A percentile compares a stretch with the other conserved stretches of the same genome.
Conservation (phyloP, 106 monocot genomes). For the Dioscorea dumetorum region DNA sequence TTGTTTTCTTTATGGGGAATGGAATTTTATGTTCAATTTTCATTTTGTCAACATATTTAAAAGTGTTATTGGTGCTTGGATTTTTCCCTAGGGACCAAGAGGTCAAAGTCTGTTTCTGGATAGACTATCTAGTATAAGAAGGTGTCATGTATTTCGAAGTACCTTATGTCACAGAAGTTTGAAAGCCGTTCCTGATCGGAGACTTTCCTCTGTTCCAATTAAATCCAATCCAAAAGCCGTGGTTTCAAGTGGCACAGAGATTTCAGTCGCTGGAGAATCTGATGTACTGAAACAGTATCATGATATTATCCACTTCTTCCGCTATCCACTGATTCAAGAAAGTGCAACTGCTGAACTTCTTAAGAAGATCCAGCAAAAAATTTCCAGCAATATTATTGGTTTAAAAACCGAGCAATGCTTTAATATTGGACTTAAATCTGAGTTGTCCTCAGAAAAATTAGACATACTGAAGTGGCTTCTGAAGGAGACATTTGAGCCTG, state of each 20-base stretch:
- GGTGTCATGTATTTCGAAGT: neutral
- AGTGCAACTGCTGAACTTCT: slow-evolving; percentile 67
- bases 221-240: slow-evolving; percentile 28
- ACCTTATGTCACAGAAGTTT: slow-evolving; percentile 1
- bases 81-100: slow-evolving; percentile 5
- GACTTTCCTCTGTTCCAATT: neutral
- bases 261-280: slow-evolving; percentile 16
- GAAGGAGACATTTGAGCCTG: slow-evolving; percentile 79
- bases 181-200: neutral
- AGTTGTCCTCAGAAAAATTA: slow-evolving; percentile 50
- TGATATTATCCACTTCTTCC: slow-evolving; percentile 74
- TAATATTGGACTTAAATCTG: slow-evolving; percentile 43
- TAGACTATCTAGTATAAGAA: slow-evolving; percentile 3
- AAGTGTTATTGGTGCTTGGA: no score
- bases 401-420: slow-evolving; percentile 92
- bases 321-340: slow-evolving; percentile 56
- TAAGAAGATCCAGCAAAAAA: slow-evolving; percentile 48
- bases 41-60: no score
- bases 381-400: slow-evolving; percentile 41
- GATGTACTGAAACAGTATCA: neutral
- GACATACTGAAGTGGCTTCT: slow-evolving; percentile 77
- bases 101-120: slow-evolving; percentile 1
- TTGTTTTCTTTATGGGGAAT: no score
- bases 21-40: no score
- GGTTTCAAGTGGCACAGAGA: slow-evolving; percentile 30